phyloP scores from a whole-genome alignment of 169 alveolate species.

The Plasmodium reichenowi region DNA sequence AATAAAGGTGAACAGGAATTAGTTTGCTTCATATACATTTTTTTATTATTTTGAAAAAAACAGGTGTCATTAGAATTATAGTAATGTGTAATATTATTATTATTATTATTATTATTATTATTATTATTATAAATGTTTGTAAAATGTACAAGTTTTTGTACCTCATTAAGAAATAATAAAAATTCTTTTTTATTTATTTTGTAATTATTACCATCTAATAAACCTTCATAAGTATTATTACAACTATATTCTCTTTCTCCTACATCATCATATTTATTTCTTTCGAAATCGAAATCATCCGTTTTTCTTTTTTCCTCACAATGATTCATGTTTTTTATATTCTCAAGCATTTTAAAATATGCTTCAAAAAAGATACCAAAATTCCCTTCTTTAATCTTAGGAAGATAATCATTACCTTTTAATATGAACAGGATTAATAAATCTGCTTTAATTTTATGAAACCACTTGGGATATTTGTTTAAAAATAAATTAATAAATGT shows the following conservation, averaged over 20 bases:
- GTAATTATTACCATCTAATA: slow-evolving; percentile 12
- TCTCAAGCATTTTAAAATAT: slow-evolving; percentile 70
- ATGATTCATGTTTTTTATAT: not conserved
- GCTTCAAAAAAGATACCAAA: slow-evolving; percentile 78
- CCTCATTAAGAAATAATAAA: slow-evolving; percentile 26
- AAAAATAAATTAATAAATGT: slow-evolving; percentile 64
- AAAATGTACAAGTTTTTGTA: slow-evolving; percentile 25
- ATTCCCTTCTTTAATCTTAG: slow-evolving; percentile 79
- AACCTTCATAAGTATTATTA: slow-evolving; percentile 13
- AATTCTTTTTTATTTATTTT: slow-evolving; percentile 22
- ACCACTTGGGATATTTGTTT: slow-evolving; percentile 31
- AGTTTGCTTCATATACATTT: not conserved
- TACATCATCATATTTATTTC: too few relatives aligned
- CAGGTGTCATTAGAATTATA: not conserved
- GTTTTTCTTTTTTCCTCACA: not conserved
- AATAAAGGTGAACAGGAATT: slow-evolving; percentile 19
- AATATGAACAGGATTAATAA: slow-evolving; percentile 75
- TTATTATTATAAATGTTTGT: slow-evolving; percentile 6
- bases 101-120: not conserved
- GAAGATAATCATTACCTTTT: slow-evolving; percentile 83
- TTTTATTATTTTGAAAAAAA: not conserved
- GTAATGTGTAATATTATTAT: not conserved
- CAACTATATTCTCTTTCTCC: not conserved
- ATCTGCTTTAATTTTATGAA: slow-evolving; percentile 67
- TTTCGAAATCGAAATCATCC: too few relatives aligned